Conservation (phyloP, 1,139 yeast species). For the Sugiyamaella sp. region DNA sequence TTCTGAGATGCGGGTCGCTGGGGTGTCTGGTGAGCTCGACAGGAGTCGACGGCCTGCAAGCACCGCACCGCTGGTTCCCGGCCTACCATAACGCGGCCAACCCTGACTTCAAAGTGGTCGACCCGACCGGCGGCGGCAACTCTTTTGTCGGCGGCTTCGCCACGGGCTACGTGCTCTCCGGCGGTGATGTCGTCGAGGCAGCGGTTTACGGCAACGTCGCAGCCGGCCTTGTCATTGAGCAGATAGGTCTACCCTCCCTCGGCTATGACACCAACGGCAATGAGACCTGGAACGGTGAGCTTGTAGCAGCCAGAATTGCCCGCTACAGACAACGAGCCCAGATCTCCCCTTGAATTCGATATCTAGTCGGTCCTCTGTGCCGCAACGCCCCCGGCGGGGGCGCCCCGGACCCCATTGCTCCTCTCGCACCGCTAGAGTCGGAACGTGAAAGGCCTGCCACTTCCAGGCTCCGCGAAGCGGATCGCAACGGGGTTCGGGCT, state of each 20-base stretch:
- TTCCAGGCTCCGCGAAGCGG: too few relatives aligned
- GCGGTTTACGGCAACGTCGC: slow-evolving; percentile 74
- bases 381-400: too few relatives aligned
- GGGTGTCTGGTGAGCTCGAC: slow-evolving; percentile 56
- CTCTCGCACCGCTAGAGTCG: too few relatives aligned
- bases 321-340: slow-evolving; percentile 23
- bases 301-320: slow-evolving; percentile 27
- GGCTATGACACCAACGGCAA: slow-evolving; percentile 29
- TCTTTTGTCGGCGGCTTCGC: slow-evolving; percentile 82
- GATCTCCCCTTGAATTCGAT: too few relatives aligned
- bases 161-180: slow-evolving; percentile 52
- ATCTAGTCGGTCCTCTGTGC: too few relatives aligned
- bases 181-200: slow-evolving; percentile 55
- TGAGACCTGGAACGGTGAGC: slow-evolving; percentile 60
- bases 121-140: slow-evolving; percentile 96
- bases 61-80: slow-evolving; percentile 52
- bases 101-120: slow-evolving; percentile 56
- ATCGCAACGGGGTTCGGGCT: too few relatives aligned
- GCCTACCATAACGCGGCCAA: slow-evolving; percentile 60
- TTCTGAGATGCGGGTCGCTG: slow-evolving; percentile 68
- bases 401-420: too few relatives aligned
- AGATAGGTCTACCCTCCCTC: slow-evolving; percentile 66
- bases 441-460: too few relatives aligned
- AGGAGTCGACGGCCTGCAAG: neutral
- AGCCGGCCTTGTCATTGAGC: slow-evolving; percentile 79